phyloP scores from a whole-genome alignment of 176 grass and related monocot species.

The Oryza rufipogon region DNA sequence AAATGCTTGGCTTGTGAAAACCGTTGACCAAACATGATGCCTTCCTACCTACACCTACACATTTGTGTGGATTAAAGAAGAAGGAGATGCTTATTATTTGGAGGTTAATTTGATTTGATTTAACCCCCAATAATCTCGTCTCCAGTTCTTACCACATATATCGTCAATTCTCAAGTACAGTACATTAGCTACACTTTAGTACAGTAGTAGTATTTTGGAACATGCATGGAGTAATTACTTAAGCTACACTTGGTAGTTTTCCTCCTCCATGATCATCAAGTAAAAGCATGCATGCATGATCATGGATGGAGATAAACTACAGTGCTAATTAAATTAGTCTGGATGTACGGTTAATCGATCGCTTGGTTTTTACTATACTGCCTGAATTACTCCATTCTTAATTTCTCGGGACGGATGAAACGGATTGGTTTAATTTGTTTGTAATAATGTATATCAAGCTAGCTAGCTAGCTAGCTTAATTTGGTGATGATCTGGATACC shows the following conservation, averaged over 20 bases:
- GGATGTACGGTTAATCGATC: neutral
- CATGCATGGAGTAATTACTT: neutral
- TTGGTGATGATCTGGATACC: neutral
- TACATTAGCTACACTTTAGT: neutral
- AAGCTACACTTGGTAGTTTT: too few species aligned
- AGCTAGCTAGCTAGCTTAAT: neutral
- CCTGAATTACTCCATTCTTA: constrained; percentile 17
- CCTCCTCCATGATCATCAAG: too few species aligned
- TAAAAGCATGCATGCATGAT: too few species aligned
- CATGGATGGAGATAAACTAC: neutral
- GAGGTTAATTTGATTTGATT: neutral
- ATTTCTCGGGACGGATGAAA: constrained; percentile 47
- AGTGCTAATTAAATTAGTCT: neutral
- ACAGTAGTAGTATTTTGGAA: too few species aligned
- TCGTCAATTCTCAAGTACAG: neutral
- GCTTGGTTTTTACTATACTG: neutral
- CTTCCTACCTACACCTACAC: too few species aligned
- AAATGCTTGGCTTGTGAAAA: constrained; percentile 36
- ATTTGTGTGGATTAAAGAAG: neutral
- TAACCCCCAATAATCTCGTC: constrained; percentile 49
- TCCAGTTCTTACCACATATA: constrained; percentile 43
- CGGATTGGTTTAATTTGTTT: constrained; percentile 38
- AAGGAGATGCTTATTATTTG: constrained; percentile 48
- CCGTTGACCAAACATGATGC: too few species aligned
- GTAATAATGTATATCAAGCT: neutral